phyloP scores from a whole-genome alignment of 2,329 filamentous ascomycete genomes.

The Venturia pyrina region DNA sequence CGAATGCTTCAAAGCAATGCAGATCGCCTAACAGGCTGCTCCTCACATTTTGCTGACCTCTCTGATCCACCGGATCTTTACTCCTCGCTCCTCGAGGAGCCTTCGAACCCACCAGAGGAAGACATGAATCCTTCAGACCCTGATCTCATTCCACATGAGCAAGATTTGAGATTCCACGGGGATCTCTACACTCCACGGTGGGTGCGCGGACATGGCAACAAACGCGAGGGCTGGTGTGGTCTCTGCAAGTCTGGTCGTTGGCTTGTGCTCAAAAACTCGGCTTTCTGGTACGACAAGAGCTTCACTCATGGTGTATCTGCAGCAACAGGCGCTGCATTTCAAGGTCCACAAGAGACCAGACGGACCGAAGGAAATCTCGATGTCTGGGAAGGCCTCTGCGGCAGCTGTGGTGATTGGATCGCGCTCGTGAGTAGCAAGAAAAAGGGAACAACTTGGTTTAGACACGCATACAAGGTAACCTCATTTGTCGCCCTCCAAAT shows the following conservation, averaged over 20 bases:
- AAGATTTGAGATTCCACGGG: constrained; percentile 63
- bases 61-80: constrained; percentile 70
- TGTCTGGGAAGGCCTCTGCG: constrained; percentile 71
- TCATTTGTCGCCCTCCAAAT: not conserved
- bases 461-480: constrained; percentile 75
- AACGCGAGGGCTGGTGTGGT: constrained; percentile 82
- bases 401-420: constrained; percentile 72
- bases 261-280: constrained; percentile 82
- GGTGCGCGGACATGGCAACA: constrained; percentile 78
- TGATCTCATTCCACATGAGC: constrained; percentile 66
- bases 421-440: constrained; percentile 77
- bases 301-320: constrained; percentile 83
- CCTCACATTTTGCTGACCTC: constrained; percentile 59
- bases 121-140: constrained; percentile 74
- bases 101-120: constrained; percentile 62
- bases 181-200: constrained; percentile 76
- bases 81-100: constrained; percentile 63
- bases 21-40: constrained; percentile 54
- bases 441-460: constrained; percentile 87
- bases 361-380: constrained; percentile 70
- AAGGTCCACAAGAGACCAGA: constrained; percentile 48
- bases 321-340: constrained; percentile 67
- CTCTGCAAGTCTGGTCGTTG: constrained; percentile 79
- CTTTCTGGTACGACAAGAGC: constrained; percentile 89
- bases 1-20: constrained; percentile 66